Evolutionary conservation across 495 filamentous ascomycete genomes (phyloP), one percentile per base, ranked within the genome.

Genomic region (Corynascus novoguineensis): DNA sequence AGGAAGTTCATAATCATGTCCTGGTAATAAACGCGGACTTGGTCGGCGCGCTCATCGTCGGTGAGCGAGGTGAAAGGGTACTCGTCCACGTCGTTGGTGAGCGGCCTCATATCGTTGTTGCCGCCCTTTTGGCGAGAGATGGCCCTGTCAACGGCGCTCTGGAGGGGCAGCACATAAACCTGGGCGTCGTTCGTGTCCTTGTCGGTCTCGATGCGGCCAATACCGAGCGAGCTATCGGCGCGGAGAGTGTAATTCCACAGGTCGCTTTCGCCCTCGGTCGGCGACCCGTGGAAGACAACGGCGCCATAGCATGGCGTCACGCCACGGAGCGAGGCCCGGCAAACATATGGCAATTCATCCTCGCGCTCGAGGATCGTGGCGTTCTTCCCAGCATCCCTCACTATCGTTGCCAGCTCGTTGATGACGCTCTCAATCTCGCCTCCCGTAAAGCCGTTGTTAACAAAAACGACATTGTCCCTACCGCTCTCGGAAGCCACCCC

Each of bases 161-260:
- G 89, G 19, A 95, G 71, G 10, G 90, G 90, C 21, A 95, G 74
- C 52, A 86, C 74, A 55, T 88, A 95, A 22, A 88, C 72, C 68
- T 95, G 76, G 29, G 74, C 81, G 64, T 87, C 85, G 65, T 92
- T 92, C 48, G 75, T 72, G 38, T 76, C 67, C 12, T 70, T 68
- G 8, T 80, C 71, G 34, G 82, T 78, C 62, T 84, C 77, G 55
- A 95, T 81, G 49, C 76, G 80, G 21, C 70, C 69, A 8, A 50
- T 50, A 1, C 80, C 80, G 52, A 92, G 70, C 0, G 79, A 73
- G 3, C 82, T 81, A 65, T 96, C 90, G 3, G 82, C 81, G 53
- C 88, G 75, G 17, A 96, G 74, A 1, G 86, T 90, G 60, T 95
- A 96, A 67, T 92, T 92, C 90, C 90, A 95, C n/a, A 77, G 59